phyloP scores from a whole-genome alignment of 2,329 filamentous ascomycete genomes.

The Macrophomina pseudophaseolina region DNA sequence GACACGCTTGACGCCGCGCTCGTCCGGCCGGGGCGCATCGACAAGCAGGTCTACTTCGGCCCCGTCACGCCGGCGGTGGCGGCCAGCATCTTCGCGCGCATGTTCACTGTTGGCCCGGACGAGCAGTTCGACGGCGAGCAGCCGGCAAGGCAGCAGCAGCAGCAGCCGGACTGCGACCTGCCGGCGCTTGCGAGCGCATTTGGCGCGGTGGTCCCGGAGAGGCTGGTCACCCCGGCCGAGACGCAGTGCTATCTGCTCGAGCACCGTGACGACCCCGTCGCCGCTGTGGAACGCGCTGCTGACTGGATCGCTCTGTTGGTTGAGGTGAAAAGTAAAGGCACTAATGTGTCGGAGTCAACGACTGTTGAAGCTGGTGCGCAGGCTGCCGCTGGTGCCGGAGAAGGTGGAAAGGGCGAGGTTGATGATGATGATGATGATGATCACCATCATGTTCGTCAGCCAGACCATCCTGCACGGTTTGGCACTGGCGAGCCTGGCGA shows the following conservation, averaged over 20 bases:
- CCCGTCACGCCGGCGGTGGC: not conserved
- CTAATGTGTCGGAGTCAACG: not conserved
- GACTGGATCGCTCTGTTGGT: not conserved
- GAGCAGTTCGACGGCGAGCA: not conserved
- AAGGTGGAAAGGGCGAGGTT: no score
- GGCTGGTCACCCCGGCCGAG: not conserved
- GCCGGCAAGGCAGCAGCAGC: not conserved
- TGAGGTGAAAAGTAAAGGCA: not conserved
- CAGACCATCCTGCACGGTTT: no score
- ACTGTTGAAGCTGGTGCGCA: not conserved
- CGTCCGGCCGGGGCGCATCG: slow-evolving; percentile 66
- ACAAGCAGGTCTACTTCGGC: slow-evolving; percentile 42
- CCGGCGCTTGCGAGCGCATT: not conserved
- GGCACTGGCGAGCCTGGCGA: no score
- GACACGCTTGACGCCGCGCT: slow-evolving; percentile 55
- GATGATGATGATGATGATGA: no score
- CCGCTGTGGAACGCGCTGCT: not conserved
- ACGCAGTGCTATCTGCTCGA: not conserved
- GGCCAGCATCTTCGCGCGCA: not conserved
- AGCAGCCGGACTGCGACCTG: not conserved
- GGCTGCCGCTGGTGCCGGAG: not conserved
- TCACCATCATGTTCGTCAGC: no score
- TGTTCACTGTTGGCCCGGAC: not conserved
- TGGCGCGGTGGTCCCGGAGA: not conserved
- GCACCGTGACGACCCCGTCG: not conserved